Base-by-base conservation (phyloP, 139 green algal genomes). In the Tetradesmus lagerheimii region DNA sequence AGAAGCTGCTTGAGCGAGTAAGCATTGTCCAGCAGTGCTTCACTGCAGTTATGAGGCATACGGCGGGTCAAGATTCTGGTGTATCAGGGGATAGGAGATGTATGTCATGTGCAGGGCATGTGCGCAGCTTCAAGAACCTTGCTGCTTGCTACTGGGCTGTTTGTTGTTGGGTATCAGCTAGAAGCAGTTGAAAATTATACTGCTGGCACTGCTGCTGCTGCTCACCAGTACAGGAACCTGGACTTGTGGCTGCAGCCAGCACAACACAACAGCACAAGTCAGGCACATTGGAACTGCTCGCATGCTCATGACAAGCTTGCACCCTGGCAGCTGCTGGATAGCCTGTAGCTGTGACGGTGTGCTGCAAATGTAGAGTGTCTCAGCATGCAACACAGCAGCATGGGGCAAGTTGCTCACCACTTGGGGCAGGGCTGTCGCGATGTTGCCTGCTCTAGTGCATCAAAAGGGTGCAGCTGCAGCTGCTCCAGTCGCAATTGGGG, bases 211-310 rank as follows among this genome's bases (percentile, higher is more conserved):
- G 31, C 45, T 35, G 80, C 45, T 53, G 38, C 62, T 34, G 50
- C 83, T 64, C 86, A 92, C 84, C 91, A 93, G 66, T 91, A 93
- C 50, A 89, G 23, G n/a, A 39, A 39, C 85, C 85, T 83, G 16
- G 67, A 84, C 41, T 78, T 80, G 39, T 67, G 16, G 41, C 85
- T 90, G 85, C 78, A 53, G 57, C 57, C 23, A 71, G 57, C 25
- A n/a, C 18, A 20, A 31, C 12, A 31, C 20, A 31, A n/a, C 5
- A 8, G 23, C 57, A 71, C 8, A 31, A 62, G 5, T 23, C 47
- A 20, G 18, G 47, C 8, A 14, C 43, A 9, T 9, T 5, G 43
- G 43, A 50, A 25, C 15, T 25, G 53, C 53, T 6, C 53, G n/a
- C n/a, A n/a, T 66, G 15, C 14, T 6, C 53, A 29, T 66, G 15